Conservation (phyloP, 371 early-diverging fungal genomes). For the Mucor ambiguus region DNA sequence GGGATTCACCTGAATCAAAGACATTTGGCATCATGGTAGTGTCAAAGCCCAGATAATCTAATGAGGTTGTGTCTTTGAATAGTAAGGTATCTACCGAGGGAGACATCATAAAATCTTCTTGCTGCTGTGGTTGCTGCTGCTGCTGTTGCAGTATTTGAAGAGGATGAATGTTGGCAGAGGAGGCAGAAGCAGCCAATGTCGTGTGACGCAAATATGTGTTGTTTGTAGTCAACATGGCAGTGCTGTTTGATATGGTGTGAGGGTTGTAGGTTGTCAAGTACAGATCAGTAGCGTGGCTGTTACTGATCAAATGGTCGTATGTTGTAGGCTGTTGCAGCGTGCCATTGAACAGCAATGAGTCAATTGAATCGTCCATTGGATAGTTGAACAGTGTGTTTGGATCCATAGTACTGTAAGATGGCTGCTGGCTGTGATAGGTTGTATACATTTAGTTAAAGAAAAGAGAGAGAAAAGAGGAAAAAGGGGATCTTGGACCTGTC, state of each 20-base stretch:
- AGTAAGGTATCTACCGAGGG: conserved; percentile 3
- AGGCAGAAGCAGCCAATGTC: neutral
- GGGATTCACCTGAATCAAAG: conserved; percentile 22
- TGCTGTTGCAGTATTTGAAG: conserved; percentile 22
- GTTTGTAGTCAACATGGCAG: conserved; percentile 1
- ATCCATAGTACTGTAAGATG: conserved; percentile 8
- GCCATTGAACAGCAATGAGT: neutral
- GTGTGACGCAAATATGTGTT: neutral
- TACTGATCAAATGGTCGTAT: neutral
- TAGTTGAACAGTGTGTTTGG: conserved; percentile 1
- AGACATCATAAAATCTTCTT: neutral
- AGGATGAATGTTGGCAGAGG: conserved; percentile 20
- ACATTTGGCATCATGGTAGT: neutral
- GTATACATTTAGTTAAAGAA: neutral
- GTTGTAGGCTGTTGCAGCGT: neutral
- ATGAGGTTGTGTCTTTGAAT: conserved; percentile 8
- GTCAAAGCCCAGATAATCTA: conserved; percentile 12
- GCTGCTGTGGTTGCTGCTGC: neutral
- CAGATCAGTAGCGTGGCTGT: neutral
- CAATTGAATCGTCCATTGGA: conserved; percentile 3
- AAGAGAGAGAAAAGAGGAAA: conserved; percentile 13
- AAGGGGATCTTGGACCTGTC: neutral
- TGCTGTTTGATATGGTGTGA: neutral
- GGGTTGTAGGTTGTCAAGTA: conserved; percentile 3
- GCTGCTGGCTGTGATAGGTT: neutral